Base-by-base conservation (phyloP, 805 yeast genomes). In the Candida manassasensis region DNA sequence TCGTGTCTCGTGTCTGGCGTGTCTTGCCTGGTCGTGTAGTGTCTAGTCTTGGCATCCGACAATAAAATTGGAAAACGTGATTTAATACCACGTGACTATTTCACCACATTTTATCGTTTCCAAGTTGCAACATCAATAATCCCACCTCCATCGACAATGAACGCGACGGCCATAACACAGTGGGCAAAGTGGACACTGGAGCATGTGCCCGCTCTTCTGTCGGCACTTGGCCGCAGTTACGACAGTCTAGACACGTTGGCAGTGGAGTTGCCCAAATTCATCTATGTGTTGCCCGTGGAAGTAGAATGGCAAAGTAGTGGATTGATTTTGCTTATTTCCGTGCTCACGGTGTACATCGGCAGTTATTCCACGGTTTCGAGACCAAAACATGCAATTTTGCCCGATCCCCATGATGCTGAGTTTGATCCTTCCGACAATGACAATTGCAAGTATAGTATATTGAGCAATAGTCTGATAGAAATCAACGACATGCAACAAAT, bases 341-440 rank as follows among this genome's bases (percentile, higher is more conserved):
- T 69, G 19, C 50, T 63, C 1, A 39, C 54, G 3, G 44, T 50
- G 3, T 19, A 37, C 8, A 17, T 50, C 13, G 59, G 52, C 7
- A 36, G 55, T 14, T 45, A 34, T 27, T 33, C 52, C 7, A 41
- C 59, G 2, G 22, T 59, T 12, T 29, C 49, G 18, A 52, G 44
- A 37, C 64, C 66, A 11, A 28, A 36, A 17, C 39, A 41, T 16
- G 58, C 62, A 7, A 32, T 27, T 4, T 52, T 49, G 35, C 57
- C 63, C 6, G 51, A 51, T 25, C 29, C 27, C 13, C 35, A 37
- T 3, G 36, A 43, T 4, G 36, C 26, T 1, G 38, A 40, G 9
- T 53, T 32, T 35, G 58, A 57, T 32, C 50, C 53, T 6, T 37
- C 55, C 2, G 62, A 56, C 32, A 38, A 47, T 17, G 61, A 57